Conservation (phyloP, 306 rosid genomes). For the Oxytropis ochrocephala region DNA sequence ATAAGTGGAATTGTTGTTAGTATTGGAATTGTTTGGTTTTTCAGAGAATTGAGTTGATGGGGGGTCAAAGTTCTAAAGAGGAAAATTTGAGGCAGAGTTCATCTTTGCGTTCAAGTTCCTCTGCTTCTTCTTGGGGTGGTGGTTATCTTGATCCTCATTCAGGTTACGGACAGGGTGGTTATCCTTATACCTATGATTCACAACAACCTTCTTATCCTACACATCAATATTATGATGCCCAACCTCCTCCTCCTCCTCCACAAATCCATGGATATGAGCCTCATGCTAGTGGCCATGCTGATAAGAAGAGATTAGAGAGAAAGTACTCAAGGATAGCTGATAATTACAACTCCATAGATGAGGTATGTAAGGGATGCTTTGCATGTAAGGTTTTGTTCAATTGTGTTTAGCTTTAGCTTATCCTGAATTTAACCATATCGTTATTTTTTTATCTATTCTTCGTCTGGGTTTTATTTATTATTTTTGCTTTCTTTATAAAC, state of each 20-base stretch:
- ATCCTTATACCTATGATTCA: conserved; percentile 33
- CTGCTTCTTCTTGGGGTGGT: conserved; percentile 30
- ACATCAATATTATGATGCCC: conserved; percentile 28
- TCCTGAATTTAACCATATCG: not conserved
- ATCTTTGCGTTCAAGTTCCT: conserved; percentile 33
- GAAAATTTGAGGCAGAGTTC: conserved; percentile 38
- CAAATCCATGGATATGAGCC: conserved; percentile 33
- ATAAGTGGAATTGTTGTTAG: not conserved
- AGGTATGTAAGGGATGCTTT: conserved; percentile 62
- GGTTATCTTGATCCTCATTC: conserved; percentile 31
- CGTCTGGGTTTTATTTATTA: not conserved
- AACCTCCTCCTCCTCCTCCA: conserved; percentile 33
- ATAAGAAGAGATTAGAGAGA: conserved; percentile 47
- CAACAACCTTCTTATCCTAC: conserved; percentile 37
- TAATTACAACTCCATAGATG: conserved; percentile 58
- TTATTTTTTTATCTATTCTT: not conserved
- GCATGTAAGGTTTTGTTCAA: not conserved
- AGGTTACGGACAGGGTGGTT: conserved; percentile 41
- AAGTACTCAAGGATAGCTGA: conserved; percentile 81
- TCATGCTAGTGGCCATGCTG: conserved; percentile 7
- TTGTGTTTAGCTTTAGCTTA: not conserved
- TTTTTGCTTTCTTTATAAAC: not conserved
- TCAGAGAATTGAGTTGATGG: conserved; percentile 58
- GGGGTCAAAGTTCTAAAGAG: conserved; percentile 59
- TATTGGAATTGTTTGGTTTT: not conserved